Evolutionary conservation across 2,329 filamentous ascomycete species (phyloP), one percentile per base, ranked within the genome.

Genomic region (Fonsecaea monophora): DNA sequence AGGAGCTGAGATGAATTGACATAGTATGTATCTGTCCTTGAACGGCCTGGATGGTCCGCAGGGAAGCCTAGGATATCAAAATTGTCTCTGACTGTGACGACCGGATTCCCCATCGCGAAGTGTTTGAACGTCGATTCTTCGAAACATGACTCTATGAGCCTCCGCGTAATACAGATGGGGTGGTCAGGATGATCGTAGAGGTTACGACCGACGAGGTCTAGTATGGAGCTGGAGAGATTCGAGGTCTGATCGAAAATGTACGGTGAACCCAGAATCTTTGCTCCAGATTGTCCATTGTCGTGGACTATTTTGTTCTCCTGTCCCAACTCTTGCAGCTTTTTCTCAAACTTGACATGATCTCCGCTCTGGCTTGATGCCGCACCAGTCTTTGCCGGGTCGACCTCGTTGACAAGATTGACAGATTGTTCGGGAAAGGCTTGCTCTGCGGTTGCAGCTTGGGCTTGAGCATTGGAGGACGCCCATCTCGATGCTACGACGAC

Each of bases 61-160:
- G 94, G 90, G 76, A 99, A 98, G 53, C 94, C 94, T 7, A 99
- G 83, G n/a, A 94, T 95, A 80, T 99, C 95, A 77, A 99, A 99
- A 78, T 99, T 99, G 76, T 97, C 91, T 10, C 84, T 80, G 1
- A 92, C 91, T 38, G 90, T 89, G 30, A 98, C 95, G 48, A 97
- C 88, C 0, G 95, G 94, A 72, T 90, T 89, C 74, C 94, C 87
- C 35, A 68, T 66, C 62, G 87, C 83, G 75, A 92, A 92, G 82
- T 97, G 88, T 74, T 91, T 89, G 66, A 86, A 88, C 81, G 89
- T 97, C 15, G 67, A 60, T 9, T 85, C 86, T 0, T 90, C 87
- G 77, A 98, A 99, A 69, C 90, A 89, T 62, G 92, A 92, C 81
- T 98, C 92, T 75, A 99, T 96, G 69, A 99, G 90, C 74, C 93